Conservation (phyloP, 1,284 basidiomycete genomes). For the Ganoderma resinaceum region DNA sequence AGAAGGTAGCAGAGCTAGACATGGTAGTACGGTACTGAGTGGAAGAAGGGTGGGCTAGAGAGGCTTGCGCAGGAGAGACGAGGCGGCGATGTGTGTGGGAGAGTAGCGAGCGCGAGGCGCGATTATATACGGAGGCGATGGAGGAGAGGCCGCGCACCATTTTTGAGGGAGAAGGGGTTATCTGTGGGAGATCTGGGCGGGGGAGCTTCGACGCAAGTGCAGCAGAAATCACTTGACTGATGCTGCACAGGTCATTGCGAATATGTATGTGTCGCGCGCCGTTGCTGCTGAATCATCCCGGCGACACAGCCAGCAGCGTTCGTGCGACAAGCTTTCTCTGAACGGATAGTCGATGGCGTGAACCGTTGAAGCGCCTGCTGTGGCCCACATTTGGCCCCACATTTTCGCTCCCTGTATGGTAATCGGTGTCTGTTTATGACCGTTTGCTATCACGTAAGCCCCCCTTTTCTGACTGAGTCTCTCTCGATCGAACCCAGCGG, state of each 20-base stretch:
- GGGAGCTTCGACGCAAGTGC: not conserved
- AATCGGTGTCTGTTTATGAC: constrained; percentile 5
- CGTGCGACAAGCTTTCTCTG: not conserved
- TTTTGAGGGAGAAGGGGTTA: constrained; percentile 8
- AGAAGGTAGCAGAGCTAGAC: constrained; percentile 32
- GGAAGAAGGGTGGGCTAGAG: not conserved
- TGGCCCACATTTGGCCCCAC: constrained; percentile 2
- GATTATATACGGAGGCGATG: constrained; percentile 19
- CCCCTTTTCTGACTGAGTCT: constrained; percentile 1
- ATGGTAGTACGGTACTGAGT: constrained; percentile 21
- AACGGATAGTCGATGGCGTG: constrained; percentile 1
- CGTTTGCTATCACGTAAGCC: constrained; percentile 3
- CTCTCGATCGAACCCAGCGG: not conserved
- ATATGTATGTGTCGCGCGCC: not conserved
- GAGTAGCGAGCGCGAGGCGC: not conserved
- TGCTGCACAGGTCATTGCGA: not conserved
- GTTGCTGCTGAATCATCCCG: constrained; percentile 12
- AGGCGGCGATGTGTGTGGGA: constrained; percentile 14
- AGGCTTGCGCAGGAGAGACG: constrained; percentile 6
- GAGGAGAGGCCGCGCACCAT: constrained; percentile 24
- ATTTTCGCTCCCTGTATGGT: not conserved
- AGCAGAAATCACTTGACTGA: not conserved
- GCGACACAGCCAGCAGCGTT: not conserved
- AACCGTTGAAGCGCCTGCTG: constrained; percentile 2
- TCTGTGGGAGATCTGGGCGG: constrained; percentile 6